Conservation (phyloP, 176 grass and related monocot species). For the Rhynchospora breviuscula region DNA sequence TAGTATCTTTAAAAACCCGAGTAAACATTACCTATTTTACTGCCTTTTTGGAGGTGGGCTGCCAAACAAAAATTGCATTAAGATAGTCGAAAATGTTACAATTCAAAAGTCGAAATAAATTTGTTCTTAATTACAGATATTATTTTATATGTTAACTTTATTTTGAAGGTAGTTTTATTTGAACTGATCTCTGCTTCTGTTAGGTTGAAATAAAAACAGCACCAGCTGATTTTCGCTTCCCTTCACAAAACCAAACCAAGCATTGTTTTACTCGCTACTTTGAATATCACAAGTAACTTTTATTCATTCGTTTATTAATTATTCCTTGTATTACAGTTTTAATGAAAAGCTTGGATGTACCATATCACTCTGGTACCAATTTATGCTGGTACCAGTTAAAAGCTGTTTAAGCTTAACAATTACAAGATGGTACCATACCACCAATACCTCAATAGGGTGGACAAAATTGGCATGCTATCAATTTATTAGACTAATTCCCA, state of each 20-base stretch:
- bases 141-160: background rate
- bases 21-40: too few species aligned
- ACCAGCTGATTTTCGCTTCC: slow-evolving; percentile 17
- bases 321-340: background rate
- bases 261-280: slow-evolving; percentile 27
- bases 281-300: slow-evolving; percentile 2
- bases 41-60: too few species aligned
- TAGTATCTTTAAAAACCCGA: background rate
- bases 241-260: slow-evolving; percentile 26
- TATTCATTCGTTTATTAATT: background rate
- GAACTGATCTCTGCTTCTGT: background rate
- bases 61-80: too few species aligned
- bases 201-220: slow-evolving; percentile 9
- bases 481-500: background rate
- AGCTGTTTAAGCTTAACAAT: background rate
- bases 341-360: background rate
- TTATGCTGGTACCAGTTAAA: background rate
- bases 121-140: background rate
- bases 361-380: background rate
- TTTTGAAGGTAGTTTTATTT: background rate
- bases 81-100: too few species aligned
- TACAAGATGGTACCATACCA: background rate
- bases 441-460: background rate
- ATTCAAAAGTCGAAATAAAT: background rate
- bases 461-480: background rate